Percentiles rank a stretch among this genome's conserved stretches.
phyloP scores from a whole-genome alignment of 345 rosid species.

The Syzygium aqueum region DNA sequence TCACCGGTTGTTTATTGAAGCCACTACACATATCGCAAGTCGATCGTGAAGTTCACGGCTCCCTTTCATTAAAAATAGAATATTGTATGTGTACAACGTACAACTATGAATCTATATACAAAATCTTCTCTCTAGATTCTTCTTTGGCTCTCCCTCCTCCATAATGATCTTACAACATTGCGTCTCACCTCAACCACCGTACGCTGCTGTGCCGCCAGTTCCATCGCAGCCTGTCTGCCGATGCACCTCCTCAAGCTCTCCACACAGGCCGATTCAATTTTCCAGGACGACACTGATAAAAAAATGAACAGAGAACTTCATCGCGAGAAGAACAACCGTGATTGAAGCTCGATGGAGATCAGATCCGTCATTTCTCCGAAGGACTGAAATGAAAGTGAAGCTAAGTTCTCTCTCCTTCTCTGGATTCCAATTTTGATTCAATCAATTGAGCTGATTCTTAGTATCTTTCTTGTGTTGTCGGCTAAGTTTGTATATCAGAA shows the following conservation, averaged over 20 bases:
- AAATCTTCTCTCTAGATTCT: too few species aligned
- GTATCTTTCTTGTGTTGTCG: neutral
- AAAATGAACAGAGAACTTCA: too few species aligned
- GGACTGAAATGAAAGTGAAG: neutral
- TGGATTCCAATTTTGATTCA: neutral
- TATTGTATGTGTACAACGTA: fast-evolving
- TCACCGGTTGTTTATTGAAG: fast-evolving
- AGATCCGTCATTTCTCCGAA: neutral
- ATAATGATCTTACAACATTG: too few species aligned
- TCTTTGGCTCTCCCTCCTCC: too few species aligned
- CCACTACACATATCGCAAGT: neutral
- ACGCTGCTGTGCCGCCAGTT: too few species aligned
- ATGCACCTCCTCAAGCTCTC: too few species aligned
- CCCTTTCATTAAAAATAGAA: neutral
- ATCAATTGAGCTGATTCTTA: neutral
- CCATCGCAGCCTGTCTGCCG: too few species aligned
- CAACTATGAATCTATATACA: neutral
- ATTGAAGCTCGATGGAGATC: neutral
- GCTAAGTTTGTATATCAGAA: too few species aligned
- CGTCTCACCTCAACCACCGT: neutral
- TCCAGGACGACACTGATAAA: too few species aligned
- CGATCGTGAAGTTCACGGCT: neutral
- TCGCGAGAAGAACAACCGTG: neutral
- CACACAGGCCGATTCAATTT: too few species aligned
- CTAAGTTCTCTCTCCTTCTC: neutral